Percentiles rank a stretch among this genome's conserved stretches.
phyloP scores from a whole-genome alignment of 805 yeast genomes.

The Suhomyces sp. region DNA sequence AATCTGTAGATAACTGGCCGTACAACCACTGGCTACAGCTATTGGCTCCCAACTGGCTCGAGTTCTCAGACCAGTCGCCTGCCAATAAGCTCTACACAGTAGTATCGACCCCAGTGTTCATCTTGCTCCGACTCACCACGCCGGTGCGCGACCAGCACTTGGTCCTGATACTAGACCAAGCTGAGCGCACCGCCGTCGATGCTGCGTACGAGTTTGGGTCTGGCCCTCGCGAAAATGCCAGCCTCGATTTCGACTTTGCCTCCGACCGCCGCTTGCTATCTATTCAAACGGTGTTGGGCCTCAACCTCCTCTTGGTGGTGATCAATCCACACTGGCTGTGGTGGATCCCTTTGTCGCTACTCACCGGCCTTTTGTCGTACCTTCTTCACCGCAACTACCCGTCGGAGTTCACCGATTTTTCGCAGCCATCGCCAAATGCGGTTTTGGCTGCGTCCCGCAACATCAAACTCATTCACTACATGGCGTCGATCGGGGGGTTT shows the following conservation, averaged over 20 bases:
- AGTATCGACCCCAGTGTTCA: slow-evolving; percentile 21
- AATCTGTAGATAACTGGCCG: too few relatives aligned
- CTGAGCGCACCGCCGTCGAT: not conserved
- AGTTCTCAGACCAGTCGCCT: slow-evolving; percentile 8
- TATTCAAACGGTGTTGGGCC: slow-evolving; percentile 29
- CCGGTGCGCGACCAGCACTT: slow-evolving; percentile 31
- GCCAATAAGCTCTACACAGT: slow-evolving; percentile 13
- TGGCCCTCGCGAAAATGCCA: not conserved
- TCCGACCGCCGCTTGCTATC: slow-evolving; percentile 19
- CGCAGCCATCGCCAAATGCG: not conserved
- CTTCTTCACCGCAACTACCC: slow-evolving; percentile 7
- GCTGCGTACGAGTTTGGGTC: not conserved
- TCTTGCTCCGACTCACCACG: slow-evolving; percentile 25
- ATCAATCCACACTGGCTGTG: not conserved
- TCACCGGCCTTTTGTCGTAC: not conserved
- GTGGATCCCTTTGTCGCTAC: slow-evolving; percentile 7
- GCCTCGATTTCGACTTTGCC: slow-evolving; percentile 14
- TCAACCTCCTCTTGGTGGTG: slow-evolving; percentile 21
- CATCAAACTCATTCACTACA: slow-evolving; percentile 16
- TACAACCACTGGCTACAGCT: not conserved
- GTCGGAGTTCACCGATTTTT: not conserved
- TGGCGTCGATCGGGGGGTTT: slow-evolving; percentile 56
- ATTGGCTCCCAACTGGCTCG: slow-evolving; percentile 16
- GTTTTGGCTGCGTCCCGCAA: not conserved
- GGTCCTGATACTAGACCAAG: slow-evolving; percentile 1